Percentiles rank a stretch among this genome's conserved stretches.
Conservation (phyloP, 148 eudicot species). For the Persicaria tinctoria region DNA sequence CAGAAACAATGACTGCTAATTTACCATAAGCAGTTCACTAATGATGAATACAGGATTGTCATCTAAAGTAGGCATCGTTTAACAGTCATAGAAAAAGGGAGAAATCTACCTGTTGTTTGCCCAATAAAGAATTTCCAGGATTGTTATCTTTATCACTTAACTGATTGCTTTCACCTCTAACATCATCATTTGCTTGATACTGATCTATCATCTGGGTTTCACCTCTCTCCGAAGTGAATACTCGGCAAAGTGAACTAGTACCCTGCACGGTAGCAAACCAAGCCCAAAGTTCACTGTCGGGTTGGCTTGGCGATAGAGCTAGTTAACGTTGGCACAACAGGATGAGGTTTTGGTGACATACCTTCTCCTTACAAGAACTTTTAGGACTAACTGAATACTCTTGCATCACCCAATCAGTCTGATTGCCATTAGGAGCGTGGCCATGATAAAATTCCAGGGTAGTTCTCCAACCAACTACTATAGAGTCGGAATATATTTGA, state of each 20-base stretch:
- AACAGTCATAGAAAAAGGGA: background rate
- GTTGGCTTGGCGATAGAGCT: slow-evolving; percentile 19
- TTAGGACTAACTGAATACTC: slow-evolving; percentile 34
- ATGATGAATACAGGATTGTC: background rate
- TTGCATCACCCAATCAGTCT: slow-evolving; percentile 59
- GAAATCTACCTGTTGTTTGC: slow-evolving; percentile 25
- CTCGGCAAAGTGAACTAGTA: slow-evolving; percentile 32
- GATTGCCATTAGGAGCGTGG: slow-evolving; percentile 21
- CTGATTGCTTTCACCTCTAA: background rate
- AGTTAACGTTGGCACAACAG: slow-evolving; percentile 8
- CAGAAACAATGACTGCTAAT: background rate
- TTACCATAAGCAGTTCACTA: background rate
- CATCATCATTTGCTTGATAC: slow-evolving; percentile 5
- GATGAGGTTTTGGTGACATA: slow-evolving; percentile 13
- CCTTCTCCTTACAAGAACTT: slow-evolving; percentile 28
- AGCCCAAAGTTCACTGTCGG: slow-evolving; percentile 31
- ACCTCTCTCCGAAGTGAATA: slow-evolving; percentile 27
- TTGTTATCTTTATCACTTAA: slow-evolving; percentile 1
- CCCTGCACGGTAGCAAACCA: slow-evolving; percentile 50
- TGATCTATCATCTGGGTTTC: slow-evolving; percentile 16
- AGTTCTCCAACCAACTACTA: slow-evolving; percentile 48
- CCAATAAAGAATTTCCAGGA: slow-evolving; percentile 14
- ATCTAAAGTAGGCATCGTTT: background rate
- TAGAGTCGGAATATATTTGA: slow-evolving; percentile 34
- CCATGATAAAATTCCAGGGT: slow-evolving; percentile 48